phyloP scores from a whole-genome alignment of 768 basidiomycete genomes.

The Calocera cornea region DNA sequence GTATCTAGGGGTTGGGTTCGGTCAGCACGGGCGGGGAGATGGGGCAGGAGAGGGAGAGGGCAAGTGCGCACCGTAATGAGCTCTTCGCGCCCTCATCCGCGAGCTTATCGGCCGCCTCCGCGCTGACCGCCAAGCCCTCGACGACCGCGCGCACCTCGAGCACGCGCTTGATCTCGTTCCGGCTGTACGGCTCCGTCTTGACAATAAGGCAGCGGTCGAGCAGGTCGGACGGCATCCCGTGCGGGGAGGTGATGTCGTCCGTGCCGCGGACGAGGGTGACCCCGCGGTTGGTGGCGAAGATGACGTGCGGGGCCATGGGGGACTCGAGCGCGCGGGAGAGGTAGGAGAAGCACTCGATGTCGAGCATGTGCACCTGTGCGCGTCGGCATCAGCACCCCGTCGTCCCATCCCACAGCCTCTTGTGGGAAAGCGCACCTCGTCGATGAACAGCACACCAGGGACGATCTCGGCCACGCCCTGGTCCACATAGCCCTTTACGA shows the following conservation, averaged over 20 bases:
- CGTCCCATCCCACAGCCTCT: too few species aligned
- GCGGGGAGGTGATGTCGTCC: conserved; percentile 77
- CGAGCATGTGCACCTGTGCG: conserved; percentile 91
- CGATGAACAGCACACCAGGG: conserved; percentile 95
- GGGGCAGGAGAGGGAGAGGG: conserved; percentile 8
- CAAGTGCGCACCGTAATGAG: conserved; percentile 51
- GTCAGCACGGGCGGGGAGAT: neutral
- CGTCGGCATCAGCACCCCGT: neutral
- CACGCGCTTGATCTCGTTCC: conserved; percentile 75
- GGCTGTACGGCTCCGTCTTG: conserved; percentile 70
- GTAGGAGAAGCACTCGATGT: conserved; percentile 98
- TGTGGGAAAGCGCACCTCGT: conserved; percentile 53
- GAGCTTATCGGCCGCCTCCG: conserved; percentile 64
- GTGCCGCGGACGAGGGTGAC: conserved; percentile 87
- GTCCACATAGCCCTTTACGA: conserved; percentile 93
- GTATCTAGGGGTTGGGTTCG: conserved; percentile 39
- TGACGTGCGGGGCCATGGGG: conserved; percentile 92
- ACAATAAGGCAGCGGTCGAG: conserved; percentile 95
- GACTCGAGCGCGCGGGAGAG: conserved; percentile 92
- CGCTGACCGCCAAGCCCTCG: conserved; percentile 66
- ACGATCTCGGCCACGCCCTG: conserved; percentile 97
- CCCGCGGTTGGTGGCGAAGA: conserved; percentile 92
- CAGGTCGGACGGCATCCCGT: conserved; percentile 87
- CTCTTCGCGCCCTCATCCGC: conserved; percentile 70
- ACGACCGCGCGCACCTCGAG: conserved; percentile 73